Conservation (phyloP, 2,329 filamentous ascomycete genomes). For the Colletotrichum chlorophyti region DNA sequence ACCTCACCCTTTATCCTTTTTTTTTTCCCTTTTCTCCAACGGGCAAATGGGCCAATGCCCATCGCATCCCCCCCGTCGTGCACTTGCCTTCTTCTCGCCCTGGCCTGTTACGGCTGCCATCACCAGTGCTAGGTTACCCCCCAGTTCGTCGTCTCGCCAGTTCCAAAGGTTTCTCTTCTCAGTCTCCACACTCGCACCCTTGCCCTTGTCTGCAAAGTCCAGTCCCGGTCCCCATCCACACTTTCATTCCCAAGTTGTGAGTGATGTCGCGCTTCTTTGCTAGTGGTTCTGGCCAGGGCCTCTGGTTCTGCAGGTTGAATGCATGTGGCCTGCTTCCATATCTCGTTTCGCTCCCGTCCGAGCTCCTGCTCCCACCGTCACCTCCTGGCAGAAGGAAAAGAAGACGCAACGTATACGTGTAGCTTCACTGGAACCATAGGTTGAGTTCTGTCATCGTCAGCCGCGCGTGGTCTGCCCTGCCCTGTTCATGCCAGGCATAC, state of each 20-base stretch:
- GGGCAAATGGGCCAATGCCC: conserved; percentile 12
- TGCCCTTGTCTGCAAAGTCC: background rate
- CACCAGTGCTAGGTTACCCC: conserved; percentile 7
- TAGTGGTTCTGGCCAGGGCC: background rate
- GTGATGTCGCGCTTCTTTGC: conserved; percentile 5
- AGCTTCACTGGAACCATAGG: no score
- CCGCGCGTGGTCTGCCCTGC: no score
- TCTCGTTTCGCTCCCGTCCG: no score
- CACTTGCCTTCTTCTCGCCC: no score
- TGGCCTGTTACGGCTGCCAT: conserved; percentile 22
- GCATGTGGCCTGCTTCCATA: no score
- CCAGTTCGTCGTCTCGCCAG: conserved; percentile 19
- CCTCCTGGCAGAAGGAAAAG: no score
- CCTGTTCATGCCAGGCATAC: no score
- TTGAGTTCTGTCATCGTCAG: no score
- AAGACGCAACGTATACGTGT: no score
- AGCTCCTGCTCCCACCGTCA: no score
- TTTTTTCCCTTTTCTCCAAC: background rate
- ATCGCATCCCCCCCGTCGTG: conserved; percentile 8
- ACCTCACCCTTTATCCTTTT: no score
- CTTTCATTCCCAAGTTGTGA: background rate
- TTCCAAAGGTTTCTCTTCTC: background rate
- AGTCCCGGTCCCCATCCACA: background rate
- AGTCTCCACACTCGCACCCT: no score
- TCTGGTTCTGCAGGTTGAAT: background rate